phyloP scores from a whole-genome alignment of 2,329 filamentous ascomycete species.

The Fusarium neocosmosporiellum region DNA sequence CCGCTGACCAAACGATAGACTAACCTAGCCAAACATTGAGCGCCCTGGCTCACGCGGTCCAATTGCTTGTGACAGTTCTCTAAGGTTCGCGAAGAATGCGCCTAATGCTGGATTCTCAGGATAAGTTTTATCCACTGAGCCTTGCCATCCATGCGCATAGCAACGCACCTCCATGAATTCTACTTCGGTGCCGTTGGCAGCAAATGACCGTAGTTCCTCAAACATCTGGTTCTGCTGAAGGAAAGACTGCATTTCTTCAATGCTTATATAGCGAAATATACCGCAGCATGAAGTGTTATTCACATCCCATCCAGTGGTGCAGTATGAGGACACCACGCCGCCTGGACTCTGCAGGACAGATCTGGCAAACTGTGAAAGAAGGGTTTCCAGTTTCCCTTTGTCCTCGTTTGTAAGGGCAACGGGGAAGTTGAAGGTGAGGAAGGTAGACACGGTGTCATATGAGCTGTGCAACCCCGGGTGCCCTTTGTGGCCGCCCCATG shows the following conservation, averaged over 20 bases:
- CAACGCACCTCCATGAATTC: slow-evolving; percentile 16
- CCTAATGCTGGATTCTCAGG: background rate
- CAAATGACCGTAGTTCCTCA: background rate
- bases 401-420: background rate
- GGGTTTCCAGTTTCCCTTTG: background rate
- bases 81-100: background rate
- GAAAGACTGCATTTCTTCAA: background rate
- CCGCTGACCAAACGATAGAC: too few species aligned
- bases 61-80: background rate
- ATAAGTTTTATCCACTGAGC: slow-evolving; percentile 8
- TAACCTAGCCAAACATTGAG: background rate
- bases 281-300: background rate
- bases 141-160: slow-evolving; percentile 21
- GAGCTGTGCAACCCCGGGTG: background rate
- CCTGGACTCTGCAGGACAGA: slow-evolving; percentile 3
- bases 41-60: background rate
- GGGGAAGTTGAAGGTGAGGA: slow-evolving; percentile 6
- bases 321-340: background rate
- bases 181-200: background rate
- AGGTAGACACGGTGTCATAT: background rate
- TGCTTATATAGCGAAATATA: background rate
- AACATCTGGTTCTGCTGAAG: background rate
- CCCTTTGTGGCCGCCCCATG: background rate
- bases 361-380: background rate
- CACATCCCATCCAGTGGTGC: slow-evolving; percentile 1